These are phyloP conservation scores for Tuber aestivum DNA, from an alignment of 495 filamentous ascomycete species.

Conservation along the genomic window DNA sequence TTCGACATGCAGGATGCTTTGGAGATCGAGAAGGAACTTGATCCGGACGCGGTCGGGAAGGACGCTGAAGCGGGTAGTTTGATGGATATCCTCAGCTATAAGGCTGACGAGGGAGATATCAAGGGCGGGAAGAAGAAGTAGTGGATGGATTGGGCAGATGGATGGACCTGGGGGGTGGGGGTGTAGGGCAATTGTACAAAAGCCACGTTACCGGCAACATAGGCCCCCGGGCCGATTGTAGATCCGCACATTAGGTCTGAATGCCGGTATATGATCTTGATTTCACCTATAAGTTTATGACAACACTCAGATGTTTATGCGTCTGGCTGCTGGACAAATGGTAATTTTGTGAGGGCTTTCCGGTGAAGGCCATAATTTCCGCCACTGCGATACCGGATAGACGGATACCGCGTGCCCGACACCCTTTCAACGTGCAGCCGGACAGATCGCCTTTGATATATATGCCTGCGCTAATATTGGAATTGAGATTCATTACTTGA, in stretches of 20 bases:
- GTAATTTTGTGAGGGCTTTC: background rate
- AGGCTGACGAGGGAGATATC: constrained; percentile 27
- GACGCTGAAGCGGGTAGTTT: constrained; percentile 28
- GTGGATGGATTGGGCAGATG: constrained; percentile 15
- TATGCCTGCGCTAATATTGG: background rate
- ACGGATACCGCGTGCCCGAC: background rate
- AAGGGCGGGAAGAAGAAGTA: constrained; percentile 34
- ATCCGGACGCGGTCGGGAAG: constrained; percentile 40
- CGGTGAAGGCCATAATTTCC: background rate
- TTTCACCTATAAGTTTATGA: background rate
- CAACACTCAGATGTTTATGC: background rate
- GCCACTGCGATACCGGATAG: background rate
- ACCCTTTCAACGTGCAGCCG: background rate
- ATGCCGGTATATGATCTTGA: background rate
- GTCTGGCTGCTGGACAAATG: background rate
- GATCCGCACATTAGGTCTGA: background rate
- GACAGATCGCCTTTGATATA: background rate
- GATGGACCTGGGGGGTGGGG: background rate
- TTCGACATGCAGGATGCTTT: constrained; percentile 55
- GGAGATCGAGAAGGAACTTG: constrained; percentile 41
- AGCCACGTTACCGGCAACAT: background rate
- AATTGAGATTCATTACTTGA: background rate
- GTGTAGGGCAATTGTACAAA: background rate
- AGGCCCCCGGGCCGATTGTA: background rate
- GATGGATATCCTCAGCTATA: constrained; percentile 40